These are phyloP conservation scores for Hypoxylon perforatum DNA, from an alignment of 495 filamentous ascomycete species.

Conservation along the genomic window DNA sequence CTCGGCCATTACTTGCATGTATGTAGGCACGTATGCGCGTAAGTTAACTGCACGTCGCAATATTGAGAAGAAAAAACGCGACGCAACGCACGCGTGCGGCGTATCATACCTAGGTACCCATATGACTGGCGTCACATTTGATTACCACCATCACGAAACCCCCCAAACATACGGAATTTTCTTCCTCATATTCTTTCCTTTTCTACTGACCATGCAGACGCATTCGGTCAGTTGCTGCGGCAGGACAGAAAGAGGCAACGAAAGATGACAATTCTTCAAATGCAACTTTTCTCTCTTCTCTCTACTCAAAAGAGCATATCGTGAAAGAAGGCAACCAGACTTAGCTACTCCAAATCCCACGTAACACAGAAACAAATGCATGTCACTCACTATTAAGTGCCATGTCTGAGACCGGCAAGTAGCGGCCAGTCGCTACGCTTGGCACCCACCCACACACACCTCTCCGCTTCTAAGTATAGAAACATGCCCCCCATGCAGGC, in stretches of 20 bases:
- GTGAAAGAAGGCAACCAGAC: neutral
- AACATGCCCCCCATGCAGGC: slow-evolving; percentile 40
- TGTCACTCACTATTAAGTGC: slow-evolving; percentile 26
- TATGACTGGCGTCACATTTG: slow-evolving; percentile 36
- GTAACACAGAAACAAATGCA: slow-evolving; percentile 16
- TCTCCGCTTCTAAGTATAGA: slow-evolving; percentile 39
- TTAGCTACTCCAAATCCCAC: neutral
- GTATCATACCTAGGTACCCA: too few species aligned
- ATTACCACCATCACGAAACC: slow-evolving; percentile 45
- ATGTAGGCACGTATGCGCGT: too few species aligned
- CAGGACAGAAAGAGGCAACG: neutral
- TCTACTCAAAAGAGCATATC: neutral
- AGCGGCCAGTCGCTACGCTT: neutral
- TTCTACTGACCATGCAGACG: slow-evolving; percentile 2
- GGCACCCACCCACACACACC: too few species aligned
- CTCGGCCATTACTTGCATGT: slow-evolving; percentile 8
- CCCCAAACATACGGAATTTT: neutral
- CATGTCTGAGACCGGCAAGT: slow-evolving; percentile 15
- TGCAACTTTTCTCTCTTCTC: neutral
- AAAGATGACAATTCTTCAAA: neutral
- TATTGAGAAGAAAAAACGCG: too few species aligned
- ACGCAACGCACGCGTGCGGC: slow-evolving; percentile 10
- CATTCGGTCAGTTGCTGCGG: slow-evolving; percentile 4
- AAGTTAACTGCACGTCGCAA: slow-evolving; percentile 24
- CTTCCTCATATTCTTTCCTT: neutral